A percentile compares a stretch with the other conserved stretches of the same genome.
These are phyloP conservation scores for Psilocybe cyanescens DNA, from an alignment of 768 basidiomycete genomes.

Conservation along the genomic window DNA sequence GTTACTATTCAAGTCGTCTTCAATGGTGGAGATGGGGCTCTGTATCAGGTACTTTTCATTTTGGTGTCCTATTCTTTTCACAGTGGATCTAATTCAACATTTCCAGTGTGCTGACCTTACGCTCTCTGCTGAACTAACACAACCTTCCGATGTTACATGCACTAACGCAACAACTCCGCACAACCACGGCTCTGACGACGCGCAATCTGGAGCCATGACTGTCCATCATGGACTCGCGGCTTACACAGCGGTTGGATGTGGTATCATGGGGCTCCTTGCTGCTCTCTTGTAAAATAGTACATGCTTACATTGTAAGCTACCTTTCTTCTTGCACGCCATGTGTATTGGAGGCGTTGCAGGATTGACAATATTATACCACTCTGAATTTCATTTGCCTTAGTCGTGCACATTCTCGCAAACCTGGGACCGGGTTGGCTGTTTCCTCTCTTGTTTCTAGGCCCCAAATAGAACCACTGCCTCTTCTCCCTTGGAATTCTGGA, in stretches of 20 bases:
- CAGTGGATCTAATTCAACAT: conserved; percentile 28
- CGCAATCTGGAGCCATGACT: conserved; percentile 6
- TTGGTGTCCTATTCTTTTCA: background rate
- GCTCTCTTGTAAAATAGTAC: conserved; percentile 19
- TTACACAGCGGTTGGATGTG: conserved; percentile 21
- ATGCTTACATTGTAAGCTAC: background rate
- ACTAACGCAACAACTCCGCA: conserved; percentile 32
- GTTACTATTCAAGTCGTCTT: conserved; percentile 70
- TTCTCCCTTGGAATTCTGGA: background rate
- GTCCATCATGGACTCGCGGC: conserved; percentile 12
- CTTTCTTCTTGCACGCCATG: background rate
- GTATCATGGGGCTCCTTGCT: conserved; percentile 23
- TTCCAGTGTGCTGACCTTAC: conserved; percentile 79
- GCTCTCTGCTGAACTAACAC: conserved; percentile 48
- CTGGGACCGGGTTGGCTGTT: background rate
- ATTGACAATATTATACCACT: background rate
- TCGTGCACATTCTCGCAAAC: background rate
- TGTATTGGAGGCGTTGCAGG: too few relatives aligned
- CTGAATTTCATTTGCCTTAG: background rate
- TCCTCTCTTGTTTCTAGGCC: background rate
- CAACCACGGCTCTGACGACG: conserved; percentile 7
- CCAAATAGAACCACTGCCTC: background rate
- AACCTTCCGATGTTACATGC: conserved; percentile 45
- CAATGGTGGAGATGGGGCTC: conserved; percentile 66
- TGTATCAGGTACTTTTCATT: conserved; percentile 59